phyloP scores from a whole-genome alignment of 441 rosid species.

The Syzygium malaccense region DNA sequence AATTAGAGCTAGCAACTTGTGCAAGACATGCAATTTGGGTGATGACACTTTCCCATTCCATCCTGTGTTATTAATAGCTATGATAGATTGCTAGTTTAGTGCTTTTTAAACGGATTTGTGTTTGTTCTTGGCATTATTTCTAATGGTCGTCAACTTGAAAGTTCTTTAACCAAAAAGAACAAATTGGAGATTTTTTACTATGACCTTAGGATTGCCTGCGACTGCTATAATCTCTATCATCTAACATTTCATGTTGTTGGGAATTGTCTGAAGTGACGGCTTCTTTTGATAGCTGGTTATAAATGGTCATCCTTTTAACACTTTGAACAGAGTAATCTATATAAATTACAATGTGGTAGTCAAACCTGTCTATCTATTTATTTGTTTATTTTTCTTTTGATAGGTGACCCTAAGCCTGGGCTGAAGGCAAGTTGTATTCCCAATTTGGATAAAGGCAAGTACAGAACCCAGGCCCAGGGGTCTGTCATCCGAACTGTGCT shows the following conservation, averaged over 20 bases:
- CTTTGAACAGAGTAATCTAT: background rate
- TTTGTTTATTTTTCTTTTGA: slow-evolving; percentile 12
- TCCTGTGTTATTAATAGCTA: background rate
- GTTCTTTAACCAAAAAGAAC: background rate
- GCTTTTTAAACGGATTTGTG: background rate
- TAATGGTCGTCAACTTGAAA: background rate
- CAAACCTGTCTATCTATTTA: slow-evolving; percentile 10
- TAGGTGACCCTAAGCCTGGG: slow-evolving; percentile 21
- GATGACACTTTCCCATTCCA: background rate
- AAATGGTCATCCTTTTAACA: background rate
- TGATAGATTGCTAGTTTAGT: background rate
- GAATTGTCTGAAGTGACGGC: background rate
- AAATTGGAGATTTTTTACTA: background rate
- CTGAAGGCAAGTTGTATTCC: slow-evolving; percentile 10
- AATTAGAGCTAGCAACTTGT: background rate
- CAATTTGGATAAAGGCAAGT: slow-evolving; percentile 17
- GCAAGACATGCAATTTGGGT: background rate
- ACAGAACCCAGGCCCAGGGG: slow-evolving; percentile 15
- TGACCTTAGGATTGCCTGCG: background rate
- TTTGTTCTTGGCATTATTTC: background rate
- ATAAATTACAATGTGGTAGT: background rate
- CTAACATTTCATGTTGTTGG: background rate
- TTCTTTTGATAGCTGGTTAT: background rate
- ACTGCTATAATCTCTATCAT: background rate
- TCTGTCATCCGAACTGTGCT: background rate